Evolutionary conservation across 495 filamentous ascomycete species (phyloP), one percentile per base, ranked within the genome.

Genomic region (Halenospora varia): DNA sequence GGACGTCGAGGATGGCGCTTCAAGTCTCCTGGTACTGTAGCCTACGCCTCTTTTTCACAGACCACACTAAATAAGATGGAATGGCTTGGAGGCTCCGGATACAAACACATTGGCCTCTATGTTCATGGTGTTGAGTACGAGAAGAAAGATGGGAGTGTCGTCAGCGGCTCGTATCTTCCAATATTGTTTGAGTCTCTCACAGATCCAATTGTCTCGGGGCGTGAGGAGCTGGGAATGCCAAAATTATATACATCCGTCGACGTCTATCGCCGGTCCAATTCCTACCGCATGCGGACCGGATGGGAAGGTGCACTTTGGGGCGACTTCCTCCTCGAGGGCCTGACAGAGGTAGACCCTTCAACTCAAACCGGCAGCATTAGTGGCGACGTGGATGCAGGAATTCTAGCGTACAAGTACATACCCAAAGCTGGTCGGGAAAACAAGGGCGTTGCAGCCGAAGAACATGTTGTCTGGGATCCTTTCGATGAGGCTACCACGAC

Each of bases 181-280:
- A 68, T 84, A 15, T 64, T 85, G 3, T 80, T 85, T 45, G 79
- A 82, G 61, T 72, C 61, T 57, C 62, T 82, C 19, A 66, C 80
- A 0, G 78, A 84, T 59, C 75, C 77, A 0, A 80, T 83, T 39
- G 66, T 81, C 0, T 73, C 74, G 10, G 78, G 78, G 0, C 64
- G 78, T 22, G 81, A 85, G 29, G 81, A 83, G 62, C 69, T 82
- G 13, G 80, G 80, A 6, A 77, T 83, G 73, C 79, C 81, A 1
- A 84, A 82, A 66, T 48, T 83, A 4, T 81, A 73, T 46, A 70
- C 69, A 23, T 72, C 74, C 0, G 71, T 84, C 53, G 74, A 79
- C 40, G 65, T 78, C 1, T 53, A 73, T 47, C 68, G 70, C 24
- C 67, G 69, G 4, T 53, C 56, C n/a, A 59, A 60, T 2, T 71